phyloP scores from a whole-genome alignment of 306 rosid species.

The Glycyrrhiza uralensis region DNA sequence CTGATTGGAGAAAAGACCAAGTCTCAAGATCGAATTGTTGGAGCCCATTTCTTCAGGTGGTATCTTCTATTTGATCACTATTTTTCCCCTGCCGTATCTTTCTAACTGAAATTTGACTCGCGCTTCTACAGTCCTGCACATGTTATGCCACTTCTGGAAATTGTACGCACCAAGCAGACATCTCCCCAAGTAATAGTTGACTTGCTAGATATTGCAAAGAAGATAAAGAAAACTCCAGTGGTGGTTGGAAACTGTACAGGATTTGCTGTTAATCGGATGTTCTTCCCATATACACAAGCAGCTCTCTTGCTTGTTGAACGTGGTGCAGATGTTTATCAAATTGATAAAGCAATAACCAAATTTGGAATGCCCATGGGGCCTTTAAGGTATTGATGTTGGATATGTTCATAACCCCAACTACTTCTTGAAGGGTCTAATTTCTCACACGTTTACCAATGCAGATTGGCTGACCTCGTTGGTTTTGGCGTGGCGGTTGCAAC shows the following conservation, averaged over 20 bases:
- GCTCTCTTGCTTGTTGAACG: constrained; percentile 76
- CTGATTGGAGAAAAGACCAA: constrained; percentile 80
- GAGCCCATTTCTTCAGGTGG: constrained; percentile 98
- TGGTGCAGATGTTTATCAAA: constrained; percentile 80
- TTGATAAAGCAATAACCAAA: constrained; percentile 64
- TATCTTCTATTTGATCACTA: neutral
- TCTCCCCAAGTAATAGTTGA: constrained; percentile 88
- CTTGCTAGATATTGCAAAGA: constrained; percentile 75
- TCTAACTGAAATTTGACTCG: constrained; percentile 23
- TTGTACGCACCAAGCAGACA: constrained; percentile 78
- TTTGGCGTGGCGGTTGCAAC: constrained; percentile 85
- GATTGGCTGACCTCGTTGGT: constrained; percentile 89
- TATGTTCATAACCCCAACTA: neutral
- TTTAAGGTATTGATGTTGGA: constrained; percentile 61
- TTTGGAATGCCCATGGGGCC: constrained; percentile 98
- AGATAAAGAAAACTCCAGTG: constrained; percentile 86
- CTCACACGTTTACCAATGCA: constrained; percentile 32
- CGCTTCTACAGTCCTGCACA: constrained; percentile 86
- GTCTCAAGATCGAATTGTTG: constrained; percentile 78
- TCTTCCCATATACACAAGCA: constrained; percentile 91
- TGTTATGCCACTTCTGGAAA: constrained; percentile 94
- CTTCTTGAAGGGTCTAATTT: constrained; percentile 22
- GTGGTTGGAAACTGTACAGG: constrained; percentile 99
- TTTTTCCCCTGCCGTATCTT: neutral
- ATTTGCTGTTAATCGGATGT: constrained; percentile 92